A percentile compares a stretch with the other conserved stretches of the same genome.
Evolutionary conservation across 805 yeast species (phyloP).

Genomic region (Candida incommunis): DNA sequence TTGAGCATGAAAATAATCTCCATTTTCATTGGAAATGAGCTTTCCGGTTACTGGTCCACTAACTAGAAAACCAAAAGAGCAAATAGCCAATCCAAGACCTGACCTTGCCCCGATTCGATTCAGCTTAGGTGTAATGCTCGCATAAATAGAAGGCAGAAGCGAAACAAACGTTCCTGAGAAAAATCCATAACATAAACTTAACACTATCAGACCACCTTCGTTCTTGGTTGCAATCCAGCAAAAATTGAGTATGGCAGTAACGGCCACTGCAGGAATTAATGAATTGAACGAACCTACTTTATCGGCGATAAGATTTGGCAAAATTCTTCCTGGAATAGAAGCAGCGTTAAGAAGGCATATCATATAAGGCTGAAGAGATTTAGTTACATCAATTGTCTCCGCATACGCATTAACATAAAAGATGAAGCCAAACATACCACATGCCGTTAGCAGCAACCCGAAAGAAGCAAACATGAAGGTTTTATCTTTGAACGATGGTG

Average conservation of each 20-base stretch:
- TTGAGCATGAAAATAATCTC: background rate
- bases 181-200: conserved; percentile 20
- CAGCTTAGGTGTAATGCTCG: conserved; percentile 16
- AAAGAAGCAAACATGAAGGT: conserved; percentile 12
- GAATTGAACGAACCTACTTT: conserved; percentile 32
- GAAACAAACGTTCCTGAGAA: conserved; percentile 20
- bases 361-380: conserved; percentile 15
- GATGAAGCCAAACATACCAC: conserved; percentile 21
- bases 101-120: conserved; percentile 15
- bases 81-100: conserved; percentile 39
- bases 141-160: conserved; percentile 19
- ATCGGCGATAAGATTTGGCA: conserved; percentile 35
- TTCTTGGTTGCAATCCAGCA: conserved; percentile 23
- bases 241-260: conserved; percentile 19
- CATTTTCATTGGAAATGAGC: background rate
- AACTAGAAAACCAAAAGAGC: conserved; percentile 22
- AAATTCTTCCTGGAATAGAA: conserved; percentile 35
- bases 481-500: conserved; percentile 15
- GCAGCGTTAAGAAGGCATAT: conserved; percentile 23
- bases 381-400: conserved; percentile 7
- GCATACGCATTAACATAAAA: conserved; percentile 23
- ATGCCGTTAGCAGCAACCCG: conserved; percentile 15
- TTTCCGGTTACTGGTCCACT: background rate
- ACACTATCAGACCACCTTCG: conserved; percentile 16
- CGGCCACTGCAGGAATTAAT: conserved; percentile 18